Percentiles rank a stretch among this genome's conserved stretches.
Evolutionary conservation across 208 protist species (phyloP).

Genomic region (Herpetomonas muscarum): DNA sequence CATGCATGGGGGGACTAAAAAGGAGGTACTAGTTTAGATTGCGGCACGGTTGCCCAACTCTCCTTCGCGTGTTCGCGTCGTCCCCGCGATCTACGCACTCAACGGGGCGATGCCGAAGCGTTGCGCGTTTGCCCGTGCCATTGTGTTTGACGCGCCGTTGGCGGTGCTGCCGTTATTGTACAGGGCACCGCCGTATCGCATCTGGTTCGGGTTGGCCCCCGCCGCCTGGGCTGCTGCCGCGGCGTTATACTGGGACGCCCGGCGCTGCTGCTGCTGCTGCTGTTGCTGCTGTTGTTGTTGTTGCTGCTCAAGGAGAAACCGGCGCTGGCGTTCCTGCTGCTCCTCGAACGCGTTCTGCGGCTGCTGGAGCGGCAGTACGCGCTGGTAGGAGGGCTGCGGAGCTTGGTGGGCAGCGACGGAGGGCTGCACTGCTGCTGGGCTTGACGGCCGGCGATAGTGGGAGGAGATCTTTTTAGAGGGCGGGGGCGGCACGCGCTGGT

Average conservation of each 20-base stretch:
- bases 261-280: slow-evolving; percentile 7
- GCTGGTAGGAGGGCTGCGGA: background rate
- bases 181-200: background rate
- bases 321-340: background rate
- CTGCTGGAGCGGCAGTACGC: background rate
- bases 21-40: too few species aligned
- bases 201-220: background rate
- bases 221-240: background rate
- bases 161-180: background rate
- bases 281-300: slow-evolving; percentile 1
- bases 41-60: too few species aligned
- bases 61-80: too few species aligned
- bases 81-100: background rate
- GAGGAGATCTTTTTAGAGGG: slow-evolving; percentile 16
- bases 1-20: too few species aligned
- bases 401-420: background rate
- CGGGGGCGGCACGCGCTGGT: background rate
- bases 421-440: background rate
- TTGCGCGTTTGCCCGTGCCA: slow-evolving; percentile 17
- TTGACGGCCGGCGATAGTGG: slow-evolving; percentile 9
- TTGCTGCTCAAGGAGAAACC: slow-evolving; percentile 4
- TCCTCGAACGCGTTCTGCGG: slow-evolving; percentile 1
- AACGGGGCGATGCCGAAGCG: slow-evolving; percentile 39
- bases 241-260: background rate
- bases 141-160: background rate